These are phyloP conservation scores for Aegilops speltoides DNA, from an alignment of 176 grass and related monocot genomes.

Conservation along the genomic window DNA sequence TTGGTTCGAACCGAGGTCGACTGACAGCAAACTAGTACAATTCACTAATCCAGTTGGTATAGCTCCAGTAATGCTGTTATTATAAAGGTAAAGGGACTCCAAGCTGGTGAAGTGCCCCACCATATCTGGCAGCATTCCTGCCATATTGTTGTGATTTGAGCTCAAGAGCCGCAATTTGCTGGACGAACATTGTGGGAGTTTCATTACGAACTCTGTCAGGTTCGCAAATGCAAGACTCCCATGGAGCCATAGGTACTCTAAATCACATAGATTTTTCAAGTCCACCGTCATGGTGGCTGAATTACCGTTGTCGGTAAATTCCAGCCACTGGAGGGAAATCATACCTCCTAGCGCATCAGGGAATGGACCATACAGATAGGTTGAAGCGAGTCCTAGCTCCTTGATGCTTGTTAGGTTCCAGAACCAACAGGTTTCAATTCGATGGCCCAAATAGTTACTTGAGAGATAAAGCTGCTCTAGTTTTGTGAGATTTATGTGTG, in stretches of 20 bases:
- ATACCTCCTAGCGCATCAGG: background rate
- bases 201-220: background rate
- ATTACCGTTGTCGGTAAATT: rapidly evolving
- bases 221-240: background rate
- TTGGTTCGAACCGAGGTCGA: background rate
- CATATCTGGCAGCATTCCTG: background rate
- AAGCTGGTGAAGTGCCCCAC: background rate
- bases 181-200: background rate
- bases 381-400: rapidly evolving
- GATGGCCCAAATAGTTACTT: background rate
- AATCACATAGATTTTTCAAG: slow-evolving; percentile 14
- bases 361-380: background rate
- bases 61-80: background rate
- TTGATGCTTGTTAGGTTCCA: background rate
- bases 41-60: background rate
- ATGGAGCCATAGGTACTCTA: background rate
- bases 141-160: background rate
- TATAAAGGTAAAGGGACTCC: background rate
- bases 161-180: background rate
- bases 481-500: background rate
- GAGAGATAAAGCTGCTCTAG: slow-evolving; percentile 9
- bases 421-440: background rate
- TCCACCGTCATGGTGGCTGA: background rate
- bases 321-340: rapidly evolving
- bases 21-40: background rate